These are phyloP conservation scores for Orbilia ellipsospora DNA, from an alignment of 2,329 filamentous ascomycete genomes.

Conservation along the genomic window DNA sequence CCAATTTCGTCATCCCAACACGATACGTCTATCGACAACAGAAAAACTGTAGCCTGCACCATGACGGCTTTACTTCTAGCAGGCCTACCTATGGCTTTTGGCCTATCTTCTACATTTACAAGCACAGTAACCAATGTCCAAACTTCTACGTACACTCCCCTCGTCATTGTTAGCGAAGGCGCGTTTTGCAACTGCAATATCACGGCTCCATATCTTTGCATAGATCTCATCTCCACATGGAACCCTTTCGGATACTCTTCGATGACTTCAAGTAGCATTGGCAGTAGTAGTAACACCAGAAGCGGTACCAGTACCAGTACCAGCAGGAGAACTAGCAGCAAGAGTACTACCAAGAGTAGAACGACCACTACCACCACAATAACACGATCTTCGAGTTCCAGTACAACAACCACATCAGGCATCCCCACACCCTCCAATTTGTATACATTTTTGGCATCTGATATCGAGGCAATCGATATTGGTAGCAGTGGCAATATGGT, in stretches of 20 bases:
- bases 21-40: no score
- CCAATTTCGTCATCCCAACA: no score
- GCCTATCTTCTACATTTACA: conserved; percentile 6
- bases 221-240: conserved; percentile 31
- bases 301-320: conserved; percentile 12
- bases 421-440: conserved; percentile 32
- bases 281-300: conserved; percentile 8
- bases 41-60: neutral
- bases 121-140: conserved; percentile 16
- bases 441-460: conserved; percentile 18
- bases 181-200: conserved; percentile 16
- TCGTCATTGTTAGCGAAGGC: conserved; percentile 16
- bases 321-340: no score
- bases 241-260: conserved; percentile 27
- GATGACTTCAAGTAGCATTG: conserved; percentile 4
- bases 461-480: conserved; percentile 26
- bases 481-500: conserved; percentile 27
- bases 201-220: conserved; percentile 24
- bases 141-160: conserved; percentile 26
- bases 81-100: conserved; percentile 7
- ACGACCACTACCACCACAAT: no score
- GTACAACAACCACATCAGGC: neutral
- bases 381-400: neutral
- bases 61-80: conserved; percentile 10
- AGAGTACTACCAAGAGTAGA: no score